A percentile compares a stretch with the other conserved stretches of the same genome.
Conservation (phyloP, 805 yeast species). For the Jamesozyma piceae region DNA sequence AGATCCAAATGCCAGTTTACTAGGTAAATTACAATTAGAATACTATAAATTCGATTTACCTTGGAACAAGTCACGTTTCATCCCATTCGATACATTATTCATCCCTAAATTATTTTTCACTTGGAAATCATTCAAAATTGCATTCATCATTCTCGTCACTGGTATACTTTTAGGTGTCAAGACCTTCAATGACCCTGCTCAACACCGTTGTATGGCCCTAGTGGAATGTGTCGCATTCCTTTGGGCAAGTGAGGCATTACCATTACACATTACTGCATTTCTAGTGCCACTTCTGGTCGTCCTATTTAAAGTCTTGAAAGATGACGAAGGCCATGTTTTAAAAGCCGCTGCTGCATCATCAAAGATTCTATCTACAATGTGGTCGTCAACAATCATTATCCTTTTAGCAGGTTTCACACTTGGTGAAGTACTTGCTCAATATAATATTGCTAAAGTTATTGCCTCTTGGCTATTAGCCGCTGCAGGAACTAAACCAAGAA, state of each 20-base stretch:
- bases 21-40: slow-evolving; percentile 29
- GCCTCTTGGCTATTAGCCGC: slow-evolving; percentile 73
- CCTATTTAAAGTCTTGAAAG: slow-evolving; percentile 51
- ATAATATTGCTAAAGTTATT: slow-evolving; percentile 77
- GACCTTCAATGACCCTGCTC: slow-evolving; percentile 52
- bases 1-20: slow-evolving; percentile 15
- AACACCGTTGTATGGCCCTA: slow-evolving; percentile 57
- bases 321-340: slow-evolving; percentile 45
- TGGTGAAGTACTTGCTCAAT: slow-evolving; percentile 88
- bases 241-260: slow-evolving; percentile 95
- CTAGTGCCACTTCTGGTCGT: slow-evolving; percentile 76
- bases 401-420: slow-evolving; percentile 85
- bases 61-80: background rate
- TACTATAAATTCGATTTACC: slow-evolving; percentile 29
- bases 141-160: slow-evolving; percentile 42
- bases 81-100: slow-evolving; percentile 19
- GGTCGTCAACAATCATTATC: slow-evolving; percentile 89
- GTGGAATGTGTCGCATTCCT: slow-evolving; percentile 56
- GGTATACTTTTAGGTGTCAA: slow-evolving; percentile 46
- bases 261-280: slow-evolving; percentile 83
- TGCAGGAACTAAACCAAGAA: slow-evolving; percentile 78
- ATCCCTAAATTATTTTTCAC: slow-evolving; percentile 43
- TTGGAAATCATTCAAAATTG: slow-evolving; percentile 40
- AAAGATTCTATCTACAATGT: slow-evolving; percentile 72
- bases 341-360: slow-evolving; percentile 55